Evolutionary conservation across 176 grass and related monocot genomes (phyloP).

Genomic region (Oryza brachyantha): DNA sequence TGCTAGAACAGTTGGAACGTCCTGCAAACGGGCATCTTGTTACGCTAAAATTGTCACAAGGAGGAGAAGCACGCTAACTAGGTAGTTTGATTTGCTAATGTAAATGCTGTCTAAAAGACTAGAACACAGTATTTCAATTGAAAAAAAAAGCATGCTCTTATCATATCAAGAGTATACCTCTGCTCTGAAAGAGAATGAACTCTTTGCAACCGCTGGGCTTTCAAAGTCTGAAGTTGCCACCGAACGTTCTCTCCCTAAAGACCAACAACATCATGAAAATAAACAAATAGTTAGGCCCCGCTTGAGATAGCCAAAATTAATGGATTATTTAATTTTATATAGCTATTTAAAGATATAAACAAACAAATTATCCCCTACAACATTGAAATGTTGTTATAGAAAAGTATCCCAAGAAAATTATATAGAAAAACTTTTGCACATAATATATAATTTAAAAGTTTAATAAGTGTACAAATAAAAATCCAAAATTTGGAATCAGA

Average conservation of each 20-base stretch:
- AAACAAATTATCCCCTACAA: no score
- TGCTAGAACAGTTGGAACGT: constrained; percentile 20
- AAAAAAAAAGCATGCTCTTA: neutral
- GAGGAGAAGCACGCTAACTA: neutral
- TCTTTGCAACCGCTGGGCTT: constrained; percentile 16
- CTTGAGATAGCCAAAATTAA: no score
- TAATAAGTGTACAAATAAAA: no score
- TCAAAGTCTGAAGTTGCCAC: constrained; percentile 23
- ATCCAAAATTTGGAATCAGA: no score
- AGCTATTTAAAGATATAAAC: no score
- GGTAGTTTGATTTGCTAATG: neutral
- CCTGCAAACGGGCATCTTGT: constrained; percentile 39
- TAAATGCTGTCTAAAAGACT: neutral
- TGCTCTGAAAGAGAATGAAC: constrained; percentile 36
- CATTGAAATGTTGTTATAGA: no score
- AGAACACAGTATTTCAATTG: neutral
- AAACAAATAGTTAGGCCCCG: neutral
- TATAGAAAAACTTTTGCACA: no score
- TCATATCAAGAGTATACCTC: constrained; percentile 30
- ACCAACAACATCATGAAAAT: neutral
- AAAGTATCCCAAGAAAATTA: no score
- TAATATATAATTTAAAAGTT: no score
- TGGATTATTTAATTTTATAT: no score
- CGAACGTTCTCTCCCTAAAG: constrained; percentile 40
- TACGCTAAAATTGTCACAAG: neutral